A percentile compares a stretch with the other conserved stretches of the same genome.
Evolutionary conservation across 2,329 filamentous ascomycete genomes (phyloP).

Genomic region (Colletotrichum coccodes): DNA sequence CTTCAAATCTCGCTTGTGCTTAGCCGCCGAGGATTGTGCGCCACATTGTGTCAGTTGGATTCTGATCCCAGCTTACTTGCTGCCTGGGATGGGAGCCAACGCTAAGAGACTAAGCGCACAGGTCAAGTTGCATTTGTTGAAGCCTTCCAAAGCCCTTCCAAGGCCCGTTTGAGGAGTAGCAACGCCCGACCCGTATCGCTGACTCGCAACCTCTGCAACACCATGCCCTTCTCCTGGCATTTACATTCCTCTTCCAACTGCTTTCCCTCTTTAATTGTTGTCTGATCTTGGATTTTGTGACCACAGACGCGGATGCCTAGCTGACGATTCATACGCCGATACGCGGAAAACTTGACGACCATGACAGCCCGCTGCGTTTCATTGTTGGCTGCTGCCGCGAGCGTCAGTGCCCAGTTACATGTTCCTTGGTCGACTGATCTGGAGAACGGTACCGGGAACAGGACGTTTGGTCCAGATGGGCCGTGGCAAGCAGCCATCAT

Average conservation of each 20-base stretch:
- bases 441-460: not conserved
- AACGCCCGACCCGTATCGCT: not conserved
- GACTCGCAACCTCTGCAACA: not conserved
- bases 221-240: not conserved
- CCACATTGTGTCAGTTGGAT: not conserved
- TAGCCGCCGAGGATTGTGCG: not conserved
- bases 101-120: too few species aligned
- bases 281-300: not conserved
- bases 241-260: not conserved
- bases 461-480: not conserved
- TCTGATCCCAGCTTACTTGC: not conserved
- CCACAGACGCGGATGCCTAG: not conserved
- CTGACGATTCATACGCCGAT: not conserved
- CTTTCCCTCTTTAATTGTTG: not conserved
- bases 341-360: not conserved
- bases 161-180: not conserved
- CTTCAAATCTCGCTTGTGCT: not conserved
- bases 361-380: not conserved
- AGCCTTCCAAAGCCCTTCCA: not conserved
- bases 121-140: too few species aligned
- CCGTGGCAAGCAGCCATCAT: conserved; percentile 15
- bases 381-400: not conserved
- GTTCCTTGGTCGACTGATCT: conserved; percentile 9
- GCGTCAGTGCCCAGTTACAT: not conserved
- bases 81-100: not conserved